These are phyloP conservation scores for Lecanicillium sp. DNA, from an alignment of 2,329 filamentous ascomycete species.

Conservation along the genomic window DNA sequence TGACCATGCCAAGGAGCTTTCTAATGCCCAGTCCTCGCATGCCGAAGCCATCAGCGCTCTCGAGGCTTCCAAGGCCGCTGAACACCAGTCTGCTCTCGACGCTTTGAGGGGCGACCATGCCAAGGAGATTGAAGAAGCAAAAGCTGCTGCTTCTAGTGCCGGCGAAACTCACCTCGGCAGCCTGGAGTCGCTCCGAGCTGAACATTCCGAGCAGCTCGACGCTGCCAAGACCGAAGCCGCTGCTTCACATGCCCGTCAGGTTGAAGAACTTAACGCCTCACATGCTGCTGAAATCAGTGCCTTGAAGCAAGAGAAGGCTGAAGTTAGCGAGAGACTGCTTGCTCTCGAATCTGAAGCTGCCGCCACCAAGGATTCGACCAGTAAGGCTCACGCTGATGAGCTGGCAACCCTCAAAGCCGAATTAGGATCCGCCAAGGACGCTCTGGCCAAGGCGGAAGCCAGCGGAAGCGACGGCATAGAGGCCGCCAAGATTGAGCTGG, in stretches of 20 bases:
- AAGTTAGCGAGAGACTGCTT: conserved; percentile 22
- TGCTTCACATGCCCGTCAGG: neutral
- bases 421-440: conserved; percentile 30
- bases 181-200: conserved; percentile 31
- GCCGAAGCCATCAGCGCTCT: conserved; percentile 36
- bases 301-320: conserved; percentile 16
- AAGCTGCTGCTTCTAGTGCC: conserved; percentile 42
- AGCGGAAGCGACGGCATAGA: conserved; percentile 37
- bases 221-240: neutral
- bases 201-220: conserved; percentile 3
- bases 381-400: conserved; percentile 24
- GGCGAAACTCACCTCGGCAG: conserved; percentile 39
- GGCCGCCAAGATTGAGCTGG: conserved; percentile 33
- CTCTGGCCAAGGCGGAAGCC: conserved; percentile 36
- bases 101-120: conserved; percentile 48
- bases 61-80: conserved; percentile 37
- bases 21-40: conserved; percentile 34
- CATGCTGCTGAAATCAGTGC: conserved; percentile 24
- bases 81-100: conserved; percentile 46
- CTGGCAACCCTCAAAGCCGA: conserved; percentile 25
- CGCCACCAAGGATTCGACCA: conserved; percentile 18
- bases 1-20: conserved; percentile 48
- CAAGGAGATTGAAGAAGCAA: conserved; percentile 50
- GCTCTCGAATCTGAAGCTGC: conserved; percentile 14
- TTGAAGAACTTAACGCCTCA: conserved; percentile 1